Percentiles rank a stretch among this genome's conserved stretches.
Conservation (phyloP, 768 basidiomycete species). For the Podaxis sp. region DNA sequence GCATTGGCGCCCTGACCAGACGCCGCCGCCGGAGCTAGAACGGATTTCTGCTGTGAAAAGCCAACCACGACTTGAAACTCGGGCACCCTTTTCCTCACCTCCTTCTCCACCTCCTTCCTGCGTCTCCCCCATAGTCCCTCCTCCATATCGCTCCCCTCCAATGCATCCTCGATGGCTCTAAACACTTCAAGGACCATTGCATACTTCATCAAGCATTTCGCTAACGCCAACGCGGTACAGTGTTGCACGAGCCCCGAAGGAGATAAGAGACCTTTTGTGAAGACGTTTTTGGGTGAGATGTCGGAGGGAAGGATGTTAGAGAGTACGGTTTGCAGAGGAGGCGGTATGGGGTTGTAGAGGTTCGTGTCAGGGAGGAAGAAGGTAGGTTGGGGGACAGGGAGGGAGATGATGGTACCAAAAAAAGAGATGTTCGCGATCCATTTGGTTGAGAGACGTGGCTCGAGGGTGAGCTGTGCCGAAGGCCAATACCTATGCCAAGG, state of each 20-base stretch:
- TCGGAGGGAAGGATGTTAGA: slow-evolving; percentile 77
- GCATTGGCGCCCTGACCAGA: slow-evolving; percentile 4
- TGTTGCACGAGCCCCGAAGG: slow-evolving; percentile 78
- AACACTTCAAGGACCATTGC: slow-evolving; percentile 50
- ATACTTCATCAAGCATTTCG: slow-evolving; percentile 75
- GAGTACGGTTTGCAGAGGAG: slow-evolving; percentile 65
- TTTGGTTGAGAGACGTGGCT: slow-evolving; percentile 83
- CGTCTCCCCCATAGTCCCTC: slow-evolving; percentile 75
- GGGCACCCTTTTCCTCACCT: slow-evolving; percentile 74
- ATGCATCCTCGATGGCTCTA: slow-evolving; percentile 40
- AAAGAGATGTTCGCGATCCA: slow-evolving; percentile 92
- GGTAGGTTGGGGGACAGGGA: slow-evolving; percentile 62
- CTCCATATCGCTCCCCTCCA: slow-evolving; percentile 58
- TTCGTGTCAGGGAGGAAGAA: slow-evolving; percentile 52
- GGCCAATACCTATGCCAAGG: slow-evolving; percentile 63
- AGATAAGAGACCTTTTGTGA: slow-evolving; percentile 82
- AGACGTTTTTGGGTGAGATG: slow-evolving; percentile 65
- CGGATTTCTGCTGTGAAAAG: slow-evolving; percentile 62
- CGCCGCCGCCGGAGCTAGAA: slow-evolving; percentile 10
- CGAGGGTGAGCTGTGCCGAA: slow-evolving; percentile 65
- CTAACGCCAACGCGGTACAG: slow-evolving; percentile 75
- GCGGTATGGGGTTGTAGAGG: slow-evolving; percentile 70
- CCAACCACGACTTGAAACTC: slow-evolving; percentile 86
- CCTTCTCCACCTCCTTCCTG: slow-evolving; percentile 67
- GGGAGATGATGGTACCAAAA: slow-evolving; percentile 73